Base-by-base conservation (phyloP, 768 basidiomycete species). In the Mycena pura region DNA sequence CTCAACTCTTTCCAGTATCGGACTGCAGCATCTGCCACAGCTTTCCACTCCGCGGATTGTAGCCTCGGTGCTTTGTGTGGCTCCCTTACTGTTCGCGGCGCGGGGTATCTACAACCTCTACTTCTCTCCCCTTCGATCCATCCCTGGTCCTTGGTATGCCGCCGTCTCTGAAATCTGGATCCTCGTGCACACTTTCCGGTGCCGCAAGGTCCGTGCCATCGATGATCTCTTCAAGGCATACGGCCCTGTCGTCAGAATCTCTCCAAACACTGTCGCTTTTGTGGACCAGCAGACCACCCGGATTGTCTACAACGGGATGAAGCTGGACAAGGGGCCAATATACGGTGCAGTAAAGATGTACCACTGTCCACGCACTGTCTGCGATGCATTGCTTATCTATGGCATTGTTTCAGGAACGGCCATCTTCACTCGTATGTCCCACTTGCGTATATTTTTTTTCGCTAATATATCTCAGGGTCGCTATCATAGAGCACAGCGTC, bases 331-430 rank as follows among this genome's bases (percentile, higher is more conserved):
- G 78, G 89, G 89, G 78, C 69, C 76, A 85, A 70, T 40, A 0
- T 92, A 92, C 77, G 90, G 91, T 80, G 86, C 86, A 63, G 80
- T 92, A 62, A 79, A 89, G 67, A 92, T 89, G 91, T 92, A 68
- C 56, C n/a, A n/a, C n/a, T n/a, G n/a, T n/a, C n/a, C n/a, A n/a
- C n/a, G n/a, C n/a, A n/a, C n/a, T n/a, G n/a, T n/a, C n/a, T n/a
- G n/a, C n/a, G n/a, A n/a, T n/a, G n/a, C n/a, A n/a, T n/a, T n/a
- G n/a, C n/a, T n/a, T n/a, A n/a, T n/a, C n/a, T n/a, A n/a, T n/a
- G n/a, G n/a, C n/a, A n/a, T n/a, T n/a, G n/a, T n/a, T n/a, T n/a
- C n/a, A n/a, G n/a, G n/a, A n/a, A n/a, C n/a, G n/a, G n/a, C n/a
- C n/a, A n/a, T n/a, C n/a, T n/a, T 90, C 91, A 89, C 91, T 74